Conservation (phyloP, 352 stramenopile genomes). For the Saprolegnia diclina region DNA sequence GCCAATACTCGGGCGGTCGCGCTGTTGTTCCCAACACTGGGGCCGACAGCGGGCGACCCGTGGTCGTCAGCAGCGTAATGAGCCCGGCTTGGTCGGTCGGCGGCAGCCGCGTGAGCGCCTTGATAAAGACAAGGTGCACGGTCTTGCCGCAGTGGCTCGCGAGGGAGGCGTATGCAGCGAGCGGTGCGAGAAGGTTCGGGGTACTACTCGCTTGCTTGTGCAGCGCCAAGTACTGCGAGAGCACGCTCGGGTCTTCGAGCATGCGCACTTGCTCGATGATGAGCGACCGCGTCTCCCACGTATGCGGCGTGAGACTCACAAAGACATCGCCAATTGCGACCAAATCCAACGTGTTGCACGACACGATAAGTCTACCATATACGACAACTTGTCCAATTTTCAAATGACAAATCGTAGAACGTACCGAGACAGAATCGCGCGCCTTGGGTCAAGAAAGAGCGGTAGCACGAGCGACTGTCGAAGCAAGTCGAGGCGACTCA, state of each 20-base stretch:
- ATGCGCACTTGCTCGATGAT: constrained; percentile 27
- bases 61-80: background rate
- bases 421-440: constrained; percentile 15
- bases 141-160: constrained; percentile 24
- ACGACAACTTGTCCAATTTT: no score
- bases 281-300: constrained; percentile 22
- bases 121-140: constrained; percentile 2
- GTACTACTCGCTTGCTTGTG: constrained; percentile 13
- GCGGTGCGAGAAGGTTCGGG: background rate
- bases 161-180: constrained; percentile 16
- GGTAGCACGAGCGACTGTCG: background rate
- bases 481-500: background rate
- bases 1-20: background rate
- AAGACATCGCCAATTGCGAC: constrained; percentile 7
- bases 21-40: background rate
- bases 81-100: background rate
- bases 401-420: no score
- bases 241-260: constrained; percentile 6
- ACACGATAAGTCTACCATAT: constrained; percentile 24
- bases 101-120: background rate
- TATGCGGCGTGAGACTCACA: constrained; percentile 1
- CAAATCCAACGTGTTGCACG: constrained; percentile 2
- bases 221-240: background rate
- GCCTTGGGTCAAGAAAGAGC: constrained; percentile 6
- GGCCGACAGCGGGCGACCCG: background rate